Evolutionary conservation across 148 eudicot species (phyloP), one percentile per base, ranked within the genome.

Genomic region (Spergularia bocconei): DNA sequence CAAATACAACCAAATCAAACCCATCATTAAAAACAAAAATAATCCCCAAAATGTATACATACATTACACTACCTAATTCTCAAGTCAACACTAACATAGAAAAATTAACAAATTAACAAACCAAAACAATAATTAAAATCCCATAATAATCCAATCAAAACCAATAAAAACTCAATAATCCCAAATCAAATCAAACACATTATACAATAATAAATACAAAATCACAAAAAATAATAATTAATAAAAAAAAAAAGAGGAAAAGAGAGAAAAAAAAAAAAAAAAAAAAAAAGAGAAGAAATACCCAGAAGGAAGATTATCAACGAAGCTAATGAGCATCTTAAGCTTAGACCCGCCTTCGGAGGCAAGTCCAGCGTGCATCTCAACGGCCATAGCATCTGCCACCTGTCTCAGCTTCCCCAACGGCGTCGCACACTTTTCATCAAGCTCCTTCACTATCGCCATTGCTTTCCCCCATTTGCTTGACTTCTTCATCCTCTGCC

Each of bases 301-400:
- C 97, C 97, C 96, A 29, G 93, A 83, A 50, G 97, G 97, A 11
- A 92, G 93, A 66, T 86, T 92, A 51, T 92, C 93, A 38, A 92
- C 96, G 52, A 75, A 92, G 84, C 89, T 90, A 53, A 92, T 82
- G 56, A 92, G 85, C 97, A 92, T 92, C 88, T 92, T 92, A 20
- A 92, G 90, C 84, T 90, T 88, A 38, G 90, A 87, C 0, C 96
- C 97, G 50, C 96, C 96, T 41, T 92, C 97, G 6, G 91, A 87
- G 7, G 95, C 97, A 19, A 92, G 86, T 0, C 97, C 97, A 36
- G 96, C 96, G 79, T 92, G 93, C 97, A 92, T 92, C 90, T 92
- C 97, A 48, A 87, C 93, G 15, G 84, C 73, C 97, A 92, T 92
- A 19, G 93, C 91, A 55, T 92, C 97, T 0, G 93, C 96, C 57